Base-by-base conservation (phyloP, 495 filamentous ascomycete genomes). In the Xylaria flabelliformis region DNA sequence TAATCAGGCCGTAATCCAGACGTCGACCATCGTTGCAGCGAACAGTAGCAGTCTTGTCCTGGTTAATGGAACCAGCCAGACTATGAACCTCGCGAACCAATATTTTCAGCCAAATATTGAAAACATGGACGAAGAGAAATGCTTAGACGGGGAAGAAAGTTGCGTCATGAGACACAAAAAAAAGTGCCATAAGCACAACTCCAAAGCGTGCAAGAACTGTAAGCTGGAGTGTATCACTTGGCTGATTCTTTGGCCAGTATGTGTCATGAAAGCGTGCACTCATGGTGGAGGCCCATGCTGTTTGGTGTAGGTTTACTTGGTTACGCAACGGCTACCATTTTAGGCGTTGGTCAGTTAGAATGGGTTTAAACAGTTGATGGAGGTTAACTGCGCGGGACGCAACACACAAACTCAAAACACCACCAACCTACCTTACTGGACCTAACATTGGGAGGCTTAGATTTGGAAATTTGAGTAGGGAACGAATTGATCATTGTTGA, bases 41-140 rank as follows among this genome's bases (percentile, higher is more conserved):
- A 61, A 61, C 58, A 61, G 58, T 32, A 61, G 58, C 34, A 61
- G 58, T 61, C 58, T n/a, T 41, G 19, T 41, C 58, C 34, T 61
- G 34, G 13, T 41, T 12, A 61, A 61, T 61, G 34, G 17, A 41
- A 61, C 58, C 21, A 21, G 19, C 58, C 58, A 61, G 34, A 21
- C 13, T 8, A 39, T 39, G 58, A 61, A 34, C 58, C 15, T 41
- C 34, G 58, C 32, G 29, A 61, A 61, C 58, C 34, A 61, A 61
- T 41, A 17, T 61, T 32, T 41, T 61, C 58, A 61, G 34, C 58
- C 58, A 39, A n/a, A 41, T 61, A 41, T 61, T 41, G 56, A 36
- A 61, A 61, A 61, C 21, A 61, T 61, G 34, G 58, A 61, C 41
- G 58, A 61, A 61, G 58, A 21, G 58, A 9, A 61, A 61, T 39